Percentiles rank a stretch among this genome's conserved stretches.
phyloP scores from a whole-genome alignment of 176 grass and related monocot genomes.

The Microstegium vimineum region DNA sequence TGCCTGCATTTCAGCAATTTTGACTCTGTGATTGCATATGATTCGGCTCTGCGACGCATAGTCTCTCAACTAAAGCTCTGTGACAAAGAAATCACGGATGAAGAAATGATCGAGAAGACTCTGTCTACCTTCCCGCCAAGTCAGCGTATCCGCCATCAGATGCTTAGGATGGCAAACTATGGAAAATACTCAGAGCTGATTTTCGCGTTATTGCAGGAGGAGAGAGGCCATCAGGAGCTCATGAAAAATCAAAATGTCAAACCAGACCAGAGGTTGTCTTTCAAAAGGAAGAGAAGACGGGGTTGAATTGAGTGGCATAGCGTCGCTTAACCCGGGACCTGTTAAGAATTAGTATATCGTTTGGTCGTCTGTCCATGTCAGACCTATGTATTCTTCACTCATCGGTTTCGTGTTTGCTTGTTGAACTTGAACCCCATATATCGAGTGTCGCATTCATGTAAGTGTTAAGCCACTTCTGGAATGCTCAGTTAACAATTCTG shows the following conservation, averaged over 20 bases:
- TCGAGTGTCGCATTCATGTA: too few species aligned
- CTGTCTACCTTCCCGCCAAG: neutral
- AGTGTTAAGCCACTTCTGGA: too few species aligned
- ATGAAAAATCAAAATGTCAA: neutral
- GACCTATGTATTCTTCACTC: neutral
- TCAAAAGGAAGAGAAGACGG: neutral
- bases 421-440: neutral
- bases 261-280: neutral
- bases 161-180: neutral
- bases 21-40: neutral
- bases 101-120: neutral
- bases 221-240: neutral
- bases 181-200: neutral
- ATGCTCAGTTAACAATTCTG: neutral
- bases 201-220: neutral
- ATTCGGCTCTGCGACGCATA: neutral
- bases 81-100: neutral
- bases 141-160: neutral
- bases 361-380: neutral
- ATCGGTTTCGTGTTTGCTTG: neutral
- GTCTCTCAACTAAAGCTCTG: neutral
- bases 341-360: neutral
- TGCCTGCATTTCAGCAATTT: neutral
- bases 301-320: neutral
- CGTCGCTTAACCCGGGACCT: neutral